Base-by-base conservation (phyloP, 1,139 yeast species). In the Blastobotrys proliferans region DNA sequence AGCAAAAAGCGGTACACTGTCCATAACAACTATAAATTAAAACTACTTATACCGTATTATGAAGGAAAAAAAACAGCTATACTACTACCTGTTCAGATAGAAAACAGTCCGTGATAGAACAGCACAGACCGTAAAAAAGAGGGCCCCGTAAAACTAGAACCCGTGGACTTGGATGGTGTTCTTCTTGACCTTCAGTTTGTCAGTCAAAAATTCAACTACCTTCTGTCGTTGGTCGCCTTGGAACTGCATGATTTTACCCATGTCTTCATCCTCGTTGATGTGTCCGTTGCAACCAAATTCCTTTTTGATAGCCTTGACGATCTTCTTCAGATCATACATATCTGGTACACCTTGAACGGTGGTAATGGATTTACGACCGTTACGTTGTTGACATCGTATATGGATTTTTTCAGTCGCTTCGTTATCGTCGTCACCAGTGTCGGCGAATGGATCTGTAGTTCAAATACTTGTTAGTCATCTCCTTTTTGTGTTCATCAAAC, bases 271-370 rank as follows among this genome's bases (percentile, higher is more conserved):
- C 70, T 87, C 87, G 68, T 87, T 97, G 64, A 92, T 87, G 72
- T 90, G 92, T 69, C 98, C 98, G 71, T 92, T 92, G 74, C 97
- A 92, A 58, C 97, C 98, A 67, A 92, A 92, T 67, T 92, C 97
- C 72, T 92, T 92, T 79, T 92, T 92, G 65, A 92, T 76, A 50
- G 87, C 95, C 69, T 87, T 87, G 62, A 92, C 76, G 62, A 92
- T 88, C 64, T 92, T 86, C 74, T 92, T 92, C 67, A 85, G 75
- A 67, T 92, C 98, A 71, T 87, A 92, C 68, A 92, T 97, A 56
- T 72, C 79, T 55, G 98, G 97, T 50, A 92, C 79, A 63, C 98
- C 98, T 74, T 92, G 97, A 51, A 92, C 97, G 33, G 98, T 92
- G 56, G 98, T 92, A 68, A 92, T 80, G 55, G 98, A 92, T 74